Evolutionary conservation across 768 basidiomycete species (phyloP).

Genomic region (Xerocomus spinulosus): DNA sequence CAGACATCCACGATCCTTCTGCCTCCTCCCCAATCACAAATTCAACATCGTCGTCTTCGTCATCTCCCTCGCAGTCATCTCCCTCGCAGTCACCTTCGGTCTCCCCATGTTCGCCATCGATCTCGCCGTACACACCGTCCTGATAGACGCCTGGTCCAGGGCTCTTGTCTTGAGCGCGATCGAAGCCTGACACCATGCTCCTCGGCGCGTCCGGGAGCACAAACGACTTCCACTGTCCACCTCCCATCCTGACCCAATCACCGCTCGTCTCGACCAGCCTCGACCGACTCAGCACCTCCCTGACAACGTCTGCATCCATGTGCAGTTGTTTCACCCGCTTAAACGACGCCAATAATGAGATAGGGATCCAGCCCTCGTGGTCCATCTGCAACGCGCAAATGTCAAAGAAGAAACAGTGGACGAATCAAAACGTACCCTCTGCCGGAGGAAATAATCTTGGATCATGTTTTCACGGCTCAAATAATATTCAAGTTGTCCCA

Average conservation of each 20-base stretch:
- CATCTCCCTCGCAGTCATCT: slow-evolving; percentile 40
- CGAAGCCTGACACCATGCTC: slow-evolving; percentile 32
- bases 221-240: slow-evolving; percentile 54
- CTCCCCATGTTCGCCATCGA: slow-evolving; percentile 21
- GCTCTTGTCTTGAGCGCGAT: not conserved
- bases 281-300: slow-evolving; percentile 66
- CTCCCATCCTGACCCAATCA: slow-evolving; percentile 64
- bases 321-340: slow-evolving; percentile 75
- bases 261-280: slow-evolving; percentile 64
- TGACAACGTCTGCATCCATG: slow-evolving; percentile 51
- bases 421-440: slow-evolving; percentile 51
- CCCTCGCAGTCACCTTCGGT: slow-evolving; percentile 29
- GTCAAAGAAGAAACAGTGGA: slow-evolving; percentile 1
- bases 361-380: slow-evolving; percentile 79
- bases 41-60: slow-evolving; percentile 75
- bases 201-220: slow-evolving; percentile 54
- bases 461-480: slow-evolving; percentile 86
- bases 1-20: slow-evolving; percentile 35
- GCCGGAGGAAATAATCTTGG: slow-evolving; percentile 79
- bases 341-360: slow-evolving; percentile 79
- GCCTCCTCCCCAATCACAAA: slow-evolving; percentile 57
- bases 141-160: not conserved
- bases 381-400: slow-evolving; percentile 65
- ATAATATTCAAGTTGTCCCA: slow-evolving; percentile 90
- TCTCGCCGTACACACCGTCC: slow-evolving; percentile 1